These are phyloP conservation scores for Penicillium crustosum DNA, from an alignment of 2,329 filamentous ascomycete genomes.

Conservation along the genomic window DNA sequence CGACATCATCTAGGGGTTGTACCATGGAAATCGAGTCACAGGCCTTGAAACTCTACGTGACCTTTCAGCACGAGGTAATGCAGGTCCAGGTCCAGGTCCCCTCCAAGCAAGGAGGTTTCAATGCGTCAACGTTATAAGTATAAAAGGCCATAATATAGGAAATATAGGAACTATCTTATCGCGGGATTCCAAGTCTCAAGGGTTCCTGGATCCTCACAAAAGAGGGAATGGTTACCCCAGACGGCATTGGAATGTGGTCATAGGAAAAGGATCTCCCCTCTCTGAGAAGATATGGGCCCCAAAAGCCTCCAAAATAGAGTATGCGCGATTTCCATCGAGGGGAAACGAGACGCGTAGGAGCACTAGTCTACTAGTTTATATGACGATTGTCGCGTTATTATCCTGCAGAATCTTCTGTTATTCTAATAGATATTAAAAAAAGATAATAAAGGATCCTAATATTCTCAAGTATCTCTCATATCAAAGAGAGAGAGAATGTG, in stretches of 20 bases:
- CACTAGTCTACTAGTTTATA: background rate
- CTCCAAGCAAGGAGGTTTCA: background rate
- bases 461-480: background rate
- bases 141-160: background rate
- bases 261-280: background rate
- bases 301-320: background rate
- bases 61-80: slow-evolving; percentile 5
- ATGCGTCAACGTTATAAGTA: background rate
- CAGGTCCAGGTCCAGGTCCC: background rate
- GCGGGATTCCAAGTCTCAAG: background rate
- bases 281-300: background rate
- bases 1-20: background rate
- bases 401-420: background rate
- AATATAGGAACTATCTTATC: background rate
- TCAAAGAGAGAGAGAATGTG: background rate
- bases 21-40: background rate
- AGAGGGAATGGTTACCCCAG: background rate
- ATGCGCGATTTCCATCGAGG: slow-evolving; percentile 13
- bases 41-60: background rate
- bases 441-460: background rate
- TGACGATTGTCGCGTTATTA: background rate
- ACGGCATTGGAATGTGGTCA: slow-evolving; percentile 7
- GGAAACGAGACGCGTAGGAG: slow-evolving; percentile 2
- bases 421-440: background rate
- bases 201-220: background rate